Base-by-base conservation (phyloP, 1,139 yeast species). In the Candida glucosophila region DNA sequence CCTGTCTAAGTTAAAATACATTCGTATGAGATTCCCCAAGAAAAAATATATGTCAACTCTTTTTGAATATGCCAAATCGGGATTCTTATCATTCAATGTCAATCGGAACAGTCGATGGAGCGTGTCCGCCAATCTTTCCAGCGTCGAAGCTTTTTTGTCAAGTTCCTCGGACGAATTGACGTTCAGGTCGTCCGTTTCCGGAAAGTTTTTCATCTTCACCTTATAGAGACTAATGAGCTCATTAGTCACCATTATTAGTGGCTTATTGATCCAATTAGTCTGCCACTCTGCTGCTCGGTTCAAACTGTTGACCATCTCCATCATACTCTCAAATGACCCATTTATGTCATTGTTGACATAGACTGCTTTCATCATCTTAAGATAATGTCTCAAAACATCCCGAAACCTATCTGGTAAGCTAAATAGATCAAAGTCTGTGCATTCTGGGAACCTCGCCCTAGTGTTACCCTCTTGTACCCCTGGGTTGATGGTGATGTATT, bases 21-120 rank as follows among this genome's bases (percentile, higher is more conserved):
- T 64, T 39, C 73, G 73, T 44, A 88, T 73, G 33, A 88, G 67
- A 33, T 77, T 67, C 19, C 80, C 78, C 21, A 85, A 73, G 46
- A 86, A 79, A 47, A 69, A 77, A 47, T 80, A 83, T 14, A 82
- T 77, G 27, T 80, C 85, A 38, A 59, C 55, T 37, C 78, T 64
- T 41, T 82, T 80, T 30, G 77, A 69, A 16, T 43, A 42, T 1
- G 32, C 37, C 20, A 58, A 33, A 24, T 72, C 76, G 10, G 68
- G 60, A 31, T 74, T 76, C 33, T 90, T 69, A 50, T 88, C 96
- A 36, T 81, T 83, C 21, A 86, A 58, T 36, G 94, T 80, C 4
- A 81, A 50, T 34, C 80, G 82, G 52, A 86, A 80, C 5, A 90
- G 73, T 33, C 74, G 66, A 50, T 85, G 86, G 32, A 85, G 47